These are phyloP conservation scores for Pseudogymnoascus sp. DNA, from an alignment of 2,329 filamentous ascomycete genomes.

Conservation along the genomic window DNA sequence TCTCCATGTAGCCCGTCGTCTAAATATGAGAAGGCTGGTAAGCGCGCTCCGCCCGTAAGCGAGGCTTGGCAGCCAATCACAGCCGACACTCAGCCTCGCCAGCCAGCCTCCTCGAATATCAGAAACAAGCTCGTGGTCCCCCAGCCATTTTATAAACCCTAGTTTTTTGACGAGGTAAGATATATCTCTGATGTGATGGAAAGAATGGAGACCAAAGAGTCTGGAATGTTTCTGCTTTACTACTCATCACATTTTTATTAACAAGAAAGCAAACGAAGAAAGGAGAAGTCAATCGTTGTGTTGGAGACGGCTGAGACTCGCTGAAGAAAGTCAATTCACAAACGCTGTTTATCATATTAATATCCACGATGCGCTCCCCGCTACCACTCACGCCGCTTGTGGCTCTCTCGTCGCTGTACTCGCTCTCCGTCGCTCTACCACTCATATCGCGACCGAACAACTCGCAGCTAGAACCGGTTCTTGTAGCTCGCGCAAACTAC, in stretches of 20 bases:
- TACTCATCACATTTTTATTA: background rate
- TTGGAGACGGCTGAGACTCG: background rate
- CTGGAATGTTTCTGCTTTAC: background rate
- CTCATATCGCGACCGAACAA: background rate
- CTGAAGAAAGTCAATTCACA: background rate
- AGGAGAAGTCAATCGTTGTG: background rate
- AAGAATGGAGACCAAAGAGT: conserved; percentile 6
- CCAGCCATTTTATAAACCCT: conserved; percentile 5
- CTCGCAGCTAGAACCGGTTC: background rate
- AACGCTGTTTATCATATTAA: background rate
- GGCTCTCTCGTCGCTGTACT: background rate
- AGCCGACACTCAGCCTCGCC: background rate
- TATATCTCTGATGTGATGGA: background rate
- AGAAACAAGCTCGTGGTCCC: background rate
- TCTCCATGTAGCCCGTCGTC: background rate
- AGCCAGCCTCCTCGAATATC: conserved; percentile 5
- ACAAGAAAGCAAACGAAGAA: background rate
- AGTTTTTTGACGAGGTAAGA: background rate
- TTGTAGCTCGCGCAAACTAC: conserved; percentile 24
- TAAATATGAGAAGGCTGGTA: conserved; percentile 7
- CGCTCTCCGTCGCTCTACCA: background rate
- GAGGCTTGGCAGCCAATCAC: conserved; percentile 1
- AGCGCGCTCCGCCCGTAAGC: background rate
- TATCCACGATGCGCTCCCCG: background rate
- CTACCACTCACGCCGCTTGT: background rate